A percentile compares a stretch with the other conserved stretches of the same genome.
Evolutionary conservation across 305 asterid genomes (phyloP).

Genomic region (Rubia occidens): DNA sequence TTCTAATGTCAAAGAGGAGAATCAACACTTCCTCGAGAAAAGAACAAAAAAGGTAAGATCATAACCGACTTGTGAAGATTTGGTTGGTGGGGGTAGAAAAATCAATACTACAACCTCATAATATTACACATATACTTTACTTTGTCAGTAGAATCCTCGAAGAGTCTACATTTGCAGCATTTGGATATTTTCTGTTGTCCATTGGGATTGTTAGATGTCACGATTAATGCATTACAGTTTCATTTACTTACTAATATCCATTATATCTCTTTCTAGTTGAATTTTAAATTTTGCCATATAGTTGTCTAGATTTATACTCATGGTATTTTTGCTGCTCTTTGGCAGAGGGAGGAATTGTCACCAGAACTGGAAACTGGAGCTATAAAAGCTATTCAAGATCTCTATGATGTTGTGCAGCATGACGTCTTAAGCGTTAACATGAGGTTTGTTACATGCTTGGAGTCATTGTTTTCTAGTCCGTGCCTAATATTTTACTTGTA

Average conservation of each 20-base stretch:
- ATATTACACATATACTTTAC: no score
- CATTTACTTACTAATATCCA: no score
- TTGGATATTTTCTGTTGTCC: no score
- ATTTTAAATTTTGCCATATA: no score
- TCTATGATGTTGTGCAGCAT: slow-evolving; percentile 78
- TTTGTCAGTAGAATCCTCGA: no score
- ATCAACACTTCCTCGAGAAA: neutral
- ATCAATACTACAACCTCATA: no score
- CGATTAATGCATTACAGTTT: no score
- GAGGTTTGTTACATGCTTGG: slow-evolving; percentile 50
- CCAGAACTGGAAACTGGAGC: slow-evolving; percentile 80
- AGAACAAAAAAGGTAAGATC: no score
- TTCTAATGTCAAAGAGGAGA: neutral
- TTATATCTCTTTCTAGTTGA: no score
- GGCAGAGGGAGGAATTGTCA: slow-evolving; percentile 66
- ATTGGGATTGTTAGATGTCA: no score
- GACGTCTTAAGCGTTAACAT: slow-evolving; percentile 63
- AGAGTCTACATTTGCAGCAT: no score
- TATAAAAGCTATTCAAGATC: slow-evolving; percentile 81
- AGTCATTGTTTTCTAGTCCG: slow-evolving; percentile 4
- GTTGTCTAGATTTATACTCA: neutral
- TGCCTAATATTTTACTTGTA: slow-evolving; percentile 11
- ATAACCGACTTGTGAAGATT: neutral
- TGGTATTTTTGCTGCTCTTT: slow-evolving; percentile 7
- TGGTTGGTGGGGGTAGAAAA: no score